Conservation (phyloP, 2,329 filamentous ascomycete genomes). For the Calonectria pseudoturangicola region DNA sequence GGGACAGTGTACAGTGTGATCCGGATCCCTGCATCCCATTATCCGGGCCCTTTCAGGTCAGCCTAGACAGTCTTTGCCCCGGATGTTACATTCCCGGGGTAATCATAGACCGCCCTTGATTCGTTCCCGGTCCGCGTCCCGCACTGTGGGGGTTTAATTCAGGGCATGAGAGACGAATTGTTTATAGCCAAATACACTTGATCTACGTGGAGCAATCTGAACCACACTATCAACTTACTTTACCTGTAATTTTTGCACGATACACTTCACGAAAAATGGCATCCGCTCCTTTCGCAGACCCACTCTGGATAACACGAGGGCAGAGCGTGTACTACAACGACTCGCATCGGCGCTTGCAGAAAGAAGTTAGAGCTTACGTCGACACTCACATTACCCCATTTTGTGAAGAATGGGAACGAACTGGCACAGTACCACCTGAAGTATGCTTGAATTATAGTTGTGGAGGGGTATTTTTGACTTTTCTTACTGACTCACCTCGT, state of each 20-base stretch:
- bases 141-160: not conserved
- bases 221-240: not conserved
- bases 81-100: constrained; percentile 19
- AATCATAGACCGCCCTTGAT: not conserved
- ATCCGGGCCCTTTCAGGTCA: not conserved
- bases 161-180: constrained; percentile 7
- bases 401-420: constrained; percentile 33
- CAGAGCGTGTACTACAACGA: constrained; percentile 38
- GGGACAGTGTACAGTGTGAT: not conserved
- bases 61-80: not conserved
- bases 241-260: not conserved
- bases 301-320: constrained; percentile 41
- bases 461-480: not conserved
- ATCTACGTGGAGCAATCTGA: not conserved
- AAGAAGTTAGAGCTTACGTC: constrained; percentile 40
- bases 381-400: constrained; percentile 29
- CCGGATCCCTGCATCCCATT: not conserved
- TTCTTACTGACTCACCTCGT: not conserved
- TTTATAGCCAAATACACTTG: constrained; percentile 15
- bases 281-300: constrained; percentile 41
- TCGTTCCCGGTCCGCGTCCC: constrained; percentile 6
- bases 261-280: constrained; percentile 23
- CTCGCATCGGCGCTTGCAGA: constrained; percentile 38
- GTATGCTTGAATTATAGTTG: constrained; percentile 15
- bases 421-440: constrained; percentile 26